Percentiles rank a stretch among this genome's conserved stretches.
Evolutionary conservation across 257 asterid genomes (phyloP).

Genomic region (Nicotiana obtusifolia): DNA sequence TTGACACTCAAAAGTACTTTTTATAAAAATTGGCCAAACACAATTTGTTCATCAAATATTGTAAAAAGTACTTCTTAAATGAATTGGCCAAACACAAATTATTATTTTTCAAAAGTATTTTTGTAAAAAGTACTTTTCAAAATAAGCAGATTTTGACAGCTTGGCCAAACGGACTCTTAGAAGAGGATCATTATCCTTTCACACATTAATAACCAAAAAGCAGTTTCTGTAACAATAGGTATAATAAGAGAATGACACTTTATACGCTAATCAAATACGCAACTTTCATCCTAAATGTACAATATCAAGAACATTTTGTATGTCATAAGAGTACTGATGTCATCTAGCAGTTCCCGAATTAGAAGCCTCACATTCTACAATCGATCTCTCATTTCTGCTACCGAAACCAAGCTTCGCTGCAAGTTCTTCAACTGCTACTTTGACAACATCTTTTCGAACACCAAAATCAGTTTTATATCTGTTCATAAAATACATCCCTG

Average conservation of each 20-base stretch:
- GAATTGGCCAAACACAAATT: too few species aligned
- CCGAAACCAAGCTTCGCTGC: slow-evolving; percentile 59
- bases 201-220: not conserved
- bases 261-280: not conserved
- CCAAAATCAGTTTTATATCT: slow-evolving; percentile 88
- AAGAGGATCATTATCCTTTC: not conserved
- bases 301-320: not conserved
- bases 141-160: too few species aligned
- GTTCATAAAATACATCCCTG: slow-evolving; percentile 88
- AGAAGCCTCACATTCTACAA: slow-evolving; percentile 14
- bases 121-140: too few species aligned
- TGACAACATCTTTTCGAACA: slow-evolving; percentile 64
- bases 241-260: not conserved
- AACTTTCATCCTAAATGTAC: not conserved
- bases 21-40: too few species aligned
- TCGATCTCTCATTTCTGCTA: slow-evolving; percentile 17
- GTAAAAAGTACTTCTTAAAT: too few species aligned
- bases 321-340: slow-evolving; percentile 12
- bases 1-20: too few species aligned
- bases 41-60: too few species aligned
- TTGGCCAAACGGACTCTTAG: too few species aligned
- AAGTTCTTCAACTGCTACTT: slow-evolving; percentile 81
- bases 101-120: too few species aligned
- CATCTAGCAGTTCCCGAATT: slow-evolving; percentile 24
- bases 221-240: not conserved